Conservation (phyloP, 192 early-diverging fungal genomes). For the Mortierella antarctica region DNA sequence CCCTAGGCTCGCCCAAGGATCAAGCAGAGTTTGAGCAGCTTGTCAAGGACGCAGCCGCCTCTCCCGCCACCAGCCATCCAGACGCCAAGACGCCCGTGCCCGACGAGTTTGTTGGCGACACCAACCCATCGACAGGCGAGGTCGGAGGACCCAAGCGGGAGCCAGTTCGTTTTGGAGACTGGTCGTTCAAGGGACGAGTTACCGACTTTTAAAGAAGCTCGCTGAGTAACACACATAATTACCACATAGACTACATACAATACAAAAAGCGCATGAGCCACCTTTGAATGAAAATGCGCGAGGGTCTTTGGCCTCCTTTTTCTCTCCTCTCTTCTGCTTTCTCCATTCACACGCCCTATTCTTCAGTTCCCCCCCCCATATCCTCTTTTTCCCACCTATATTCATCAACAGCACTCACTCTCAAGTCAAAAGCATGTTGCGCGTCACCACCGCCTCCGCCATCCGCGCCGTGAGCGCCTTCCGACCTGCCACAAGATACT, state of each 20-base stretch:
- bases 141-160: slow-evolving; percentile 85
- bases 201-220: slow-evolving; percentile 65
- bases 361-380: too few relatives aligned
- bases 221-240: not conserved
- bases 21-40: slow-evolving; percentile 81
- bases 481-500: too few relatives aligned
- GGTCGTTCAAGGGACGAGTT: slow-evolving; percentile 74
- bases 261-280: not conserved
- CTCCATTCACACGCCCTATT: too few relatives aligned
- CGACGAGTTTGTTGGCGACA: slow-evolving; percentile 77
- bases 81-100: slow-evolving; percentile 60
- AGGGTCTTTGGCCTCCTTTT: too few relatives aligned
- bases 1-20: slow-evolving; percentile 71
- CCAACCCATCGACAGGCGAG: slow-evolving; percentile 83
- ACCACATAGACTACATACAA: too few relatives aligned
- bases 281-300: not conserved
- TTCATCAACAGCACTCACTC: too few relatives aligned
- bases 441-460: too few relatives aligned
- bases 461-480: too few relatives aligned
- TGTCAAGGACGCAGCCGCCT: slow-evolving; percentile 57
- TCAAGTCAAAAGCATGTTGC: too few relatives aligned
- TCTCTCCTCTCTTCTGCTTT: too few relatives aligned
- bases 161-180: slow-evolving; percentile 85
- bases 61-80: slow-evolving; percentile 52
- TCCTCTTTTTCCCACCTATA: too few relatives aligned